These are phyloP conservation scores for Infundibulicybe gibba DNA, from an alignment of 768 basidiomycete species.

Conservation along the genomic window DNA sequence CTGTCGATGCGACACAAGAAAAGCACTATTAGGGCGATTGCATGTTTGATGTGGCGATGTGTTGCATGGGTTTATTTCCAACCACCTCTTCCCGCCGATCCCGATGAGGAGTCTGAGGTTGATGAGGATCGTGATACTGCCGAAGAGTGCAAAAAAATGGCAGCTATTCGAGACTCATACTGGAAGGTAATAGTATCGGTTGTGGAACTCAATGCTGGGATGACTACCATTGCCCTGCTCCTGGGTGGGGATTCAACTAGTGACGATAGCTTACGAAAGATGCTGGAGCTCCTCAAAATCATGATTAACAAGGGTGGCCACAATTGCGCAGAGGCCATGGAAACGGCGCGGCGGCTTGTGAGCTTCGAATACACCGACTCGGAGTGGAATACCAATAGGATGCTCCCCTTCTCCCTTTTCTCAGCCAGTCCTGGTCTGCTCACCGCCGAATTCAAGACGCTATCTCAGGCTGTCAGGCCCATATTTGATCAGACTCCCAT, in stretches of 20 bases:
- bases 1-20: constrained; percentile 60
- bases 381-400: constrained; percentile 22
- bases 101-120: constrained; percentile 23
- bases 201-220: constrained; percentile 53
- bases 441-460: constrained; percentile 43
- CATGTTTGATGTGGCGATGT: constrained; percentile 62
- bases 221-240: constrained; percentile 52
- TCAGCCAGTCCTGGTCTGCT: constrained; percentile 54
- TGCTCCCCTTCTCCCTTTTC: constrained; percentile 53
- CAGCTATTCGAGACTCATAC: constrained; percentile 22
- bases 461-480: constrained; percentile 45
- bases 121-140: constrained; percentile 21
- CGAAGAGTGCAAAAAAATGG: constrained; percentile 17
- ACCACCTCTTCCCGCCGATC: constrained; percentile 34
- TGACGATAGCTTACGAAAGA: constrained; percentile 41
- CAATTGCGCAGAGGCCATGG: constrained; percentile 52
- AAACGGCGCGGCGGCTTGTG: constrained; percentile 40
- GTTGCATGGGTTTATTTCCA: constrained; percentile 65
- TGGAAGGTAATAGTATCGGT: constrained; percentile 43
- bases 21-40: constrained; percentile 59
- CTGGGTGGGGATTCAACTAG: constrained; percentile 33
- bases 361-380: constrained; percentile 6
- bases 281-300: constrained; percentile 43
- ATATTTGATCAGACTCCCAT: constrained; percentile 53
- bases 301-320: constrained; percentile 58